Evolutionary conservation across 352 stramenopile species (phyloP).

Genomic region (Pythium vanterpoolii): DNA sequence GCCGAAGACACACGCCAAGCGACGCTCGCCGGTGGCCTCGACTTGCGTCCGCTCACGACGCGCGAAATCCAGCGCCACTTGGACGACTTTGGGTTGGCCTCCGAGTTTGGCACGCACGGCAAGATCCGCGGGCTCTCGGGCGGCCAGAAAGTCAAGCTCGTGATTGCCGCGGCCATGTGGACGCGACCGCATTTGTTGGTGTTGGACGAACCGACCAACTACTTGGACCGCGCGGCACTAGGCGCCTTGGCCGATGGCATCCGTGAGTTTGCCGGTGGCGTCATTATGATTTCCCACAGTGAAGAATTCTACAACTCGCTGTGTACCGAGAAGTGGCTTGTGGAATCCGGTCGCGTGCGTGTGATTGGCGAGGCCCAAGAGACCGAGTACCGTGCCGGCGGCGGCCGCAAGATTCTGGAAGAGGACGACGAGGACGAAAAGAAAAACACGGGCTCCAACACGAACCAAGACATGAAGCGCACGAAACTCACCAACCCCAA

Average conservation of each 20-base stretch:
- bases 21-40: conserved; percentile 47
- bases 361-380: conserved; percentile 71
- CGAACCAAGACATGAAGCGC: conserved; percentile 53
- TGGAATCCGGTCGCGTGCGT: conserved; percentile 59
- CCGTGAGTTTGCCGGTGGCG: conserved; percentile 60
- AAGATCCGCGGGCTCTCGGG: conserved; percentile 78
- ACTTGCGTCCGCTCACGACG: conserved; percentile 63
- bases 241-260: conserved; percentile 65
- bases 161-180: conserved; percentile 79
- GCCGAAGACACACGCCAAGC: conserved; percentile 64
- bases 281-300: conserved; percentile 83
- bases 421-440: conserved; percentile 45
- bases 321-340: conserved; percentile 74
- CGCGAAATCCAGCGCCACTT: conserved; percentile 72
- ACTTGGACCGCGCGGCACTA: conserved; percentile 70
- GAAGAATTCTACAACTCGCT: conserved; percentile 83
- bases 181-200: conserved; percentile 85
- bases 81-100: conserved; percentile 62
- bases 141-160: conserved; percentile 81
- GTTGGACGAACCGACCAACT: conserved; percentile 88
- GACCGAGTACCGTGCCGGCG: conserved; percentile 64
- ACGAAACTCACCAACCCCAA: conserved; percentile 73
- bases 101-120: conserved; percentile 78
- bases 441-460: conserved; percentile 40
- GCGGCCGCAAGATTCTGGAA: conserved; percentile 59